Base-by-base conservation (phyloP, 108 stramenopile genomes). In the Cyclotella sp. region DNA sequence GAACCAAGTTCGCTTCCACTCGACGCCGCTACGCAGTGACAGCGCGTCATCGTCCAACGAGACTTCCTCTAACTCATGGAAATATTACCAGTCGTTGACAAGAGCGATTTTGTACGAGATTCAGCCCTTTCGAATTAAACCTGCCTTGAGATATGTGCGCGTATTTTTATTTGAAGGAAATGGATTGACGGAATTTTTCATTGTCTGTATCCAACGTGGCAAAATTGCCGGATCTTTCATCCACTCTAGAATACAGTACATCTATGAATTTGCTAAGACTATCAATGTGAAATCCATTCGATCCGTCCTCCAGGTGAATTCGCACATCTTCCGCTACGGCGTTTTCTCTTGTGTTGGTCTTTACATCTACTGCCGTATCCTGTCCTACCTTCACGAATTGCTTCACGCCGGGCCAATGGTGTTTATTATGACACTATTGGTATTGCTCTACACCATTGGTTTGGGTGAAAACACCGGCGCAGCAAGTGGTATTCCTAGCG, bases 371-470 rank as follows among this genome's bases (percentile, higher is more conserved):
- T 53, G 42, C 18, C 67, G 60, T 0, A 12, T 60, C 0, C 46
- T 84, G 16, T 13, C 54, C 18, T 84, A 77, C 41, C 42, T 84
- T 5, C 80, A 84, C 46, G 70, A 81, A 11, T 18, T 72, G 8
- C 70, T 90, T 15, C 80, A 90, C 30, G 89, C 89, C 16, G 94
- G 94, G 40, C 94, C 94, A 0, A 39, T 90, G 21, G 81, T 95
- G 8, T 21, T 95, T 14, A 90, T 95, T 24, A 11, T 81, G 4
- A 93, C 90, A 4, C 76, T 75, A 0, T 46, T 91, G 16, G 41
- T 67, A 19, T 28, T 79, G 9, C 87, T 95, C 58, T 92, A 91
- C 76, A 91, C 94, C 0, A 68, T 91, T 47, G 93, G 93, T 18
- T 65, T 93, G 70, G 84, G 89, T n/a, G 91, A 92, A 24, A 72